Conservation (phyloP, 1,284 basidiomycete genomes). For the Trichosporon ovoides region DNA sequence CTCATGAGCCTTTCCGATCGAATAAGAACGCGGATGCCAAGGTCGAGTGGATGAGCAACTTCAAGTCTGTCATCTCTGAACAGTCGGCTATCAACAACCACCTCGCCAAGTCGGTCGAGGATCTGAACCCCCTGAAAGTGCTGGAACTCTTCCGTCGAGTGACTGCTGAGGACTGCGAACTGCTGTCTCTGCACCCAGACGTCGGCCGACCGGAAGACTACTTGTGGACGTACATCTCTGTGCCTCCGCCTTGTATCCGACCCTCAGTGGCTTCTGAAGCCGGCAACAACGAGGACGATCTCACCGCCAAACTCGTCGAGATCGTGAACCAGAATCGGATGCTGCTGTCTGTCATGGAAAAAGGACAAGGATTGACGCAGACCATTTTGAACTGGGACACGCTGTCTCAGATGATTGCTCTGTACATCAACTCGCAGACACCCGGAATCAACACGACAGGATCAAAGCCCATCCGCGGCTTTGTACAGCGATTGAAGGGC, state of each 20-base stretch:
- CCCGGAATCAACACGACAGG: constrained; percentile 80
- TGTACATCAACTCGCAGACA: constrained; percentile 98
- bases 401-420: constrained; percentile 85
- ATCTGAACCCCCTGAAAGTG: constrained; percentile 90
- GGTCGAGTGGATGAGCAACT: constrained; percentile 80
- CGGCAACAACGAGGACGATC: constrained; percentile 91
- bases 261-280: constrained; percentile 97
- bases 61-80: constrained; percentile 73
- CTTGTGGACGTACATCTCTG: constrained; percentile 98
- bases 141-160: constrained; percentile 89
- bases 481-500: constrained; percentile 96
- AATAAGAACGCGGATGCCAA: constrained; percentile 89
- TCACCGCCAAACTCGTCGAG: constrained; percentile 95
- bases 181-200: constrained; percentile 82
- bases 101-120: constrained; percentile 84
- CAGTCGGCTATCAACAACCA: constrained; percentile 82
- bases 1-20: constrained; percentile 94
- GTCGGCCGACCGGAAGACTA: constrained; percentile 94
- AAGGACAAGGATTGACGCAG: constrained; percentile 79
- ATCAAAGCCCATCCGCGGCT: constrained; percentile 89
- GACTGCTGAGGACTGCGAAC: constrained; percentile 93
- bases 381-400: constrained; percentile 99
- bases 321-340: constrained; percentile 93
- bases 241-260: constrained; percentile 94
- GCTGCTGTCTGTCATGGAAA: constrained; percentile 82